Evolutionary conservation across 306 rosid species (phyloP).

Genomic region (Ormosia emarginata): DNA sequence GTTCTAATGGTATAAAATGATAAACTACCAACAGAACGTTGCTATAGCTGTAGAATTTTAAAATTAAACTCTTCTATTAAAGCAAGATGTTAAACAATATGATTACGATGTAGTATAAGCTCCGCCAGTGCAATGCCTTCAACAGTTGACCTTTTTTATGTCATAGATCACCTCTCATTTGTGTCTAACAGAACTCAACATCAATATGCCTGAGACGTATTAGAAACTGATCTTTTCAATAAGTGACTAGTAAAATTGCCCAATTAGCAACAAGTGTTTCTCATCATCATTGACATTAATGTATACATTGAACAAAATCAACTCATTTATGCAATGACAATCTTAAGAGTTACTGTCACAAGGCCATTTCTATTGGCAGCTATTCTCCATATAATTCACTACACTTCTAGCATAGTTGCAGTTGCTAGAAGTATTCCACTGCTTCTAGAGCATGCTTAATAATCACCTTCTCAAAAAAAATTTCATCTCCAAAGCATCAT

Average conservation of each 20-base stretch:
- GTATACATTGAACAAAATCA: not conserved
- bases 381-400: not conserved
- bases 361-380: not conserved
- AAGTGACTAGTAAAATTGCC: not conserved
- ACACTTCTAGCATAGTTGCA: not conserved
- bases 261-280: not conserved
- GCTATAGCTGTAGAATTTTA: not conserved
- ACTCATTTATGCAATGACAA: not conserved
- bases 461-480: not conserved
- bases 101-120: not conserved
- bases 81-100: not conserved
- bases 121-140: no score
- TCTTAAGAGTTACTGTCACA: not conserved
- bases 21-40: not conserved
- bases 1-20: no score
- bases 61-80: not conserved
- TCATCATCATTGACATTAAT: not conserved
- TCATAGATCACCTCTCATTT: not conserved
- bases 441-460: not conserved
- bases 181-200: not conserved
- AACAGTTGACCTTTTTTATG: not conserved
- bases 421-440: not conserved
- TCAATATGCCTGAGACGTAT: not conserved
- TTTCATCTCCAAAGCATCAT: not conserved
- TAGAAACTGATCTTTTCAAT: not conserved